These are phyloP conservation scores for Nicotiana undulata DNA, from an alignment of 257 asterid genomes.

Conservation along the genomic window DNA sequence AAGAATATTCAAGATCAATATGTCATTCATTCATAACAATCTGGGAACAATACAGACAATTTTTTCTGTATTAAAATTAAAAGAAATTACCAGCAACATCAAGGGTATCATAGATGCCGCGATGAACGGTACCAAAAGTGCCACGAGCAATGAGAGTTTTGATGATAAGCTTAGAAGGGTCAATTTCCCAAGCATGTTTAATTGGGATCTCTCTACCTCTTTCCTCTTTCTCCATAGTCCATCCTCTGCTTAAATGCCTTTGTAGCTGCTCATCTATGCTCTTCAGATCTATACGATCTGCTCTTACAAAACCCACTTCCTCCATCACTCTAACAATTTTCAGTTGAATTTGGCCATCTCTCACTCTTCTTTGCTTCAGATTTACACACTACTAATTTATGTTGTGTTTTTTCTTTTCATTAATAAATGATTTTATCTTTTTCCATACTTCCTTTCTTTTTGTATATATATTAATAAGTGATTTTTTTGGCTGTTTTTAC, in stretches of 20 bases:
- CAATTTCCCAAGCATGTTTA: constrained; percentile 72
- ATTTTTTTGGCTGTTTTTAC: too few relatives aligned
- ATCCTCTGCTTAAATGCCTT: constrained; percentile 50
- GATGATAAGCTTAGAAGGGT: constrained; percentile 54
- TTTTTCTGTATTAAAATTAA: too few relatives aligned
- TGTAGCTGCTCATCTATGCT: constrained; percentile 63
- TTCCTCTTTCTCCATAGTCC: constrained; percentile 40
- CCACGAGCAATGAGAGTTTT: constrained; percentile 68
- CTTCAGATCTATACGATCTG: constrained; percentile 79
- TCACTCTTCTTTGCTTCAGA: too few relatives aligned
- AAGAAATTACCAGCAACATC: constrained; percentile 72
- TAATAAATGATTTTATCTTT: too few relatives aligned
- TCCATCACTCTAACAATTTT: constrained; percentile 5
- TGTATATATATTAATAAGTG: too few relatives aligned
- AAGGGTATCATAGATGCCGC: constrained; percentile 60
- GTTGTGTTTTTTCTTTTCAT: too few relatives aligned
- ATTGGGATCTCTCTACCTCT: constrained; percentile 37
- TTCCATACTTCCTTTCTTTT: too few relatives aligned
- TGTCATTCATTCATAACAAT: background rate
- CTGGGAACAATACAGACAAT: too few relatives aligned
- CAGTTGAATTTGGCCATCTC: too few relatives aligned
- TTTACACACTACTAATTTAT: too few relatives aligned
- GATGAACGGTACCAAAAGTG: constrained; percentile 79
- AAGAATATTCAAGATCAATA: background rate
- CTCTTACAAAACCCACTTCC: constrained; percentile 47